Evolutionary conservation across 1,284 basidiomycete genomes (phyloP).

Genomic region (Leccinum subrobustum): DNA sequence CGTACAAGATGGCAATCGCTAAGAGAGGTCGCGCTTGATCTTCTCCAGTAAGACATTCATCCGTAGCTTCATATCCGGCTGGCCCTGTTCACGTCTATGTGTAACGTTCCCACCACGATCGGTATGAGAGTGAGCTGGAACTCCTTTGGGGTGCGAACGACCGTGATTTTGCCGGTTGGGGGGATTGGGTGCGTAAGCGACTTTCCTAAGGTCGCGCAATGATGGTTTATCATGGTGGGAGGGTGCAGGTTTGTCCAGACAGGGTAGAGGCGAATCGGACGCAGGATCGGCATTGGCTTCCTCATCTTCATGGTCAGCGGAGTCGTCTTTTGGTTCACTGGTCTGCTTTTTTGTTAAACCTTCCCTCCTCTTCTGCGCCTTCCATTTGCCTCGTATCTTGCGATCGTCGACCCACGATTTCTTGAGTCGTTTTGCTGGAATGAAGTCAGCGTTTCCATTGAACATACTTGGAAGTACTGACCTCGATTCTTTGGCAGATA

Average conservation of each 20-base stretch:
- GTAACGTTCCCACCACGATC: constrained; percentile 22
- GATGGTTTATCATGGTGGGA: constrained; percentile 26
- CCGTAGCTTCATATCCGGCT: constrained; percentile 76
- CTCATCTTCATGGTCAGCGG: constrained; percentile 9
- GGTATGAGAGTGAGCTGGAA: background rate
- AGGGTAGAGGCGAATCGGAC: background rate
- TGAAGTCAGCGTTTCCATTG: constrained; percentile 3
- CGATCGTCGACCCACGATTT: constrained; percentile 68
- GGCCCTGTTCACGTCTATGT: constrained; percentile 41
- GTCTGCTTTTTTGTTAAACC: constrained; percentile 33
- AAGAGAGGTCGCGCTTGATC: constrained; percentile 58
- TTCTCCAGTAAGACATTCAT: constrained; percentile 79
- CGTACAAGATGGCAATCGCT: constrained; percentile 6
- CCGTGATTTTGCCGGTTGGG: constrained; percentile 57
- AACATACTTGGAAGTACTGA: constrained; percentile 28
- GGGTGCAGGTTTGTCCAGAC: background rate
- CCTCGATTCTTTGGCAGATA: constrained; percentile 65
- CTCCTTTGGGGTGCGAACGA: constrained; percentile 34
- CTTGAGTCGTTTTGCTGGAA: constrained; percentile 68
- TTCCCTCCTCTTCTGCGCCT: constrained; percentile 67
- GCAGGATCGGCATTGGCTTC: constrained; percentile 1
- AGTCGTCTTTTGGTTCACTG: background rate
- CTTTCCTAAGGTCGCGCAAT: constrained; percentile 56
- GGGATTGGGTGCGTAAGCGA: constrained; percentile 60
- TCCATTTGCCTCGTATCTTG: constrained; percentile 79